Base-by-base conservation (phyloP, 2,329 filamentous ascomycete species). In the Lasiodiplodia theobromae region DNA sequence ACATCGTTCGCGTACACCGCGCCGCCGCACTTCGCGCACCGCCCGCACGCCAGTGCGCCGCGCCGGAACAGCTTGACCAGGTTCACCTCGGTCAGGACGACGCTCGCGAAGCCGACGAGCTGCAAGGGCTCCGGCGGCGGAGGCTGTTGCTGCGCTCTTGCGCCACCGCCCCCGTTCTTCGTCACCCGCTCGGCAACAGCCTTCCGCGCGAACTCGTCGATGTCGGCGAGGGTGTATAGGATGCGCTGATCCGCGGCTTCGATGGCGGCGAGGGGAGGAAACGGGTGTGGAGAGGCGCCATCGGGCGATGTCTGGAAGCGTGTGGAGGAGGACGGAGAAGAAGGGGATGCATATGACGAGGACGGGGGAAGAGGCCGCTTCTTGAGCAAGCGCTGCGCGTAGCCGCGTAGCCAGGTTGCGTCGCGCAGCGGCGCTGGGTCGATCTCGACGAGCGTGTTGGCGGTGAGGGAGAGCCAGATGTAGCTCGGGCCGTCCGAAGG, bases 381-480 rank as follows among this genome's bases (percentile, higher is more conserved):
- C 14, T 44, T 44, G 12, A 77, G 82, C 70, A 86, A 77, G 0
- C 80, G 79, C 18, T 79, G 77, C 0, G 86, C 83, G 75, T 84
- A 85, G 11, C 78, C 78, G 53, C 83, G 82, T 28, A 90, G 79
- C 82, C 86, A 88, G 21, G 81, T 75, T 1, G 85, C 84, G 69
- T 89, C 87, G 1, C 78, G 76, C 51, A 53, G 34, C 40, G 86
- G 83, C 2, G 79, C 73, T 0, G 88, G 88, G 70, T 90, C 82
- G 34, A 89, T 79, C 68, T 89, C 85, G 12, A 90, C 70, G 70
- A 79, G 78, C 1, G 87, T 85, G 18, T 83, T 83, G 38, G 78
- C 74, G 18, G 76, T 79, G n/a, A 82, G 70, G 18, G 79, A 75
- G 16, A 68, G 66, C 37, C 49, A 38, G 2, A 79, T 72, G 60